Evolutionary conservation across 2,329 filamentous ascomycete species (phyloP).

Genomic region (Penicillium sclerotiorum): DNA sequence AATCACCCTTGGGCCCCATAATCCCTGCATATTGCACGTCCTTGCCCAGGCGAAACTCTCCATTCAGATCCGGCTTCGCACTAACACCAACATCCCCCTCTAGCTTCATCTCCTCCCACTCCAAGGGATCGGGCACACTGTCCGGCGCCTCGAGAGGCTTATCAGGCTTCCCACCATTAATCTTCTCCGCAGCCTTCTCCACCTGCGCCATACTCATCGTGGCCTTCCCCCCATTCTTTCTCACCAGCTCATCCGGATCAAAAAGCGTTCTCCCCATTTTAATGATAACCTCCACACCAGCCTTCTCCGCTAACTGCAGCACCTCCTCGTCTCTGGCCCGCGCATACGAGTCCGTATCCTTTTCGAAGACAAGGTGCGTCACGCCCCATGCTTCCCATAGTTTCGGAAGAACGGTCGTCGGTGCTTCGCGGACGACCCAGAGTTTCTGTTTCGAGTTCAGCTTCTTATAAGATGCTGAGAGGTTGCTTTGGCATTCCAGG

Average conservation of each 20-base stretch:
- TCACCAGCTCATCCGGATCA: slow-evolving; percentile 71
- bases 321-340: slow-evolving; percentile 65
- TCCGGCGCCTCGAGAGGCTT: slow-evolving; percentile 63
- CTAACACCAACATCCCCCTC: slow-evolving; percentile 58
- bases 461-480: slow-evolving; percentile 67
- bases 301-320: slow-evolving; percentile 60
- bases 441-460: slow-evolving; percentile 73
- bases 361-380: slow-evolving; percentile 77
- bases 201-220: slow-evolving; percentile 75
- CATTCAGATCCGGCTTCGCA: slow-evolving; percentile 62
- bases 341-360: slow-evolving; percentile 75
- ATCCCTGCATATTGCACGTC: slow-evolving; percentile 64
- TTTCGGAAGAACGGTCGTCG: slow-evolving; percentile 71
- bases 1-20: slow-evolving; percentile 69
- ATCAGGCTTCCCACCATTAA: slow-evolving; percentile 59
- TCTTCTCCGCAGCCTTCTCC: slow-evolving; percentile 62
- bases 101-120: slow-evolving; percentile 59
- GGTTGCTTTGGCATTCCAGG: slow-evolving; percentile 72
- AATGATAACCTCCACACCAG: slow-evolving; percentile 69
- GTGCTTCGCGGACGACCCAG: slow-evolving; percentile 71
- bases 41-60: slow-evolving; percentile 52
- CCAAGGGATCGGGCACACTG: slow-evolving; percentile 61
- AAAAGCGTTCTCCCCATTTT: slow-evolving; percentile 69
- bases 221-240: slow-evolving; percentile 66
- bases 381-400: slow-evolving; percentile 73